phyloP scores from a whole-genome alignment of 192 early-diverging fungal species.

The Lunasporangiospora selenospora region DNA sequence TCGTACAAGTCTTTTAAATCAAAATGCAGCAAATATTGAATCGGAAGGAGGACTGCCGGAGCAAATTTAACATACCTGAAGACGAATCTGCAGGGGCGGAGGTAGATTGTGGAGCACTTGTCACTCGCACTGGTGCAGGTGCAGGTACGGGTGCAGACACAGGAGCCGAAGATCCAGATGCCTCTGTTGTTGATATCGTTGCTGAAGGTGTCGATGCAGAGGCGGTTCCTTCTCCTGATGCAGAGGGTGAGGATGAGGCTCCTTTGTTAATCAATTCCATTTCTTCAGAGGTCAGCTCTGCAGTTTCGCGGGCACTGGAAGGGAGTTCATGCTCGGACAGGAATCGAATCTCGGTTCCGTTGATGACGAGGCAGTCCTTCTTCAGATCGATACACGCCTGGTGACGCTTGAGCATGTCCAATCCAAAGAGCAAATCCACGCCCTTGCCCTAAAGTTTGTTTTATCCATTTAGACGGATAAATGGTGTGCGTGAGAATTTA shows the following conservation, averaged over 20 bases:
- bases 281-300: conserved; percentile 41
- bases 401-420: conserved; percentile 96
- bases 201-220: conserved; percentile 7
- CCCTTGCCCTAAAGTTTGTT: conserved; percentile 70
- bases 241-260: conserved; percentile 6
- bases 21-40: neutral
- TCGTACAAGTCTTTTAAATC: conserved; percentile 2
- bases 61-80: neutral
- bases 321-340: conserved; percentile 93
- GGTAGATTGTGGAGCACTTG: conserved; percentile 3
- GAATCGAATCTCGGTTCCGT: conserved; percentile 83
- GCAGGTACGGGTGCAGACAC: conserved; percentile 35
- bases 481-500: too few relatives aligned
- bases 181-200: conserved; percentile 15
- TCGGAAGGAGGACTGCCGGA: neutral
- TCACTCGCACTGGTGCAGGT: conserved; percentile 11
- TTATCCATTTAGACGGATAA: conserved; percentile 11
- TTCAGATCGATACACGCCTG: conserved; percentile 91
- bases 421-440: conserved; percentile 89
- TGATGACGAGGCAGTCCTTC: conserved; percentile 83
- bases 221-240: conserved; percentile 16
- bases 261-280: conserved; percentile 21
- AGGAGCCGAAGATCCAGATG: conserved; percentile 17
- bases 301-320: conserved; percentile 50
- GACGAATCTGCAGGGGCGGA: neutral